phyloP scores from a whole-genome alignment of 495 filamentous ascomycete genomes.

The Lophiostoma macrostomum region DNA sequence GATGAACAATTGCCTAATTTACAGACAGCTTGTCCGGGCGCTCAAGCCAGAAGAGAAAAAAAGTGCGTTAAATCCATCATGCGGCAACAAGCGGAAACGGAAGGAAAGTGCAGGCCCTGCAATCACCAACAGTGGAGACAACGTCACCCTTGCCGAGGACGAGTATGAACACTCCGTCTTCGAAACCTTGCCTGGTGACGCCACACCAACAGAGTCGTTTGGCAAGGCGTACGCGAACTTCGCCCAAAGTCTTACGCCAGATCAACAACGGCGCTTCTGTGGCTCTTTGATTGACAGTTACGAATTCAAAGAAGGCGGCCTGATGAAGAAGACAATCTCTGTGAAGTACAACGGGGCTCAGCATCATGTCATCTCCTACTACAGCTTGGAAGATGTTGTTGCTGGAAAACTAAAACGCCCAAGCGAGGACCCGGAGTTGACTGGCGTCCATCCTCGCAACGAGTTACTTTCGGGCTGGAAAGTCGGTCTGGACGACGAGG shows the following conservation, averaged over 20 bases:
- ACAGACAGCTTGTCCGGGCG: constrained; percentile 77
- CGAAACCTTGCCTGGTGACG: constrained; percentile 20
- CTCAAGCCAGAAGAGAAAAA: constrained; percentile 90
- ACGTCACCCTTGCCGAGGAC: constrained; percentile 28
- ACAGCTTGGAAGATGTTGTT: constrained; percentile 72
- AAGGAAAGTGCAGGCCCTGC: constrained; percentile 21
- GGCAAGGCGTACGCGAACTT: constrained; percentile 29
- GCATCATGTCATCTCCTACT: constrained; percentile 88
- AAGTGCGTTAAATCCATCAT: constrained; percentile 64
- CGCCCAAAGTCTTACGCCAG: constrained; percentile 29
- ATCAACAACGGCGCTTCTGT: constrained; percentile 59
- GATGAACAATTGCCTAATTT: constrained; percentile 82
- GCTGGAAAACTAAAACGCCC: constrained; percentile 59
- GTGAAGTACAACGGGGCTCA: constrained; percentile 64
- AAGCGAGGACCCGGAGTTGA: constrained; percentile 48
- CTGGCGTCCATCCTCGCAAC: constrained; percentile 14
- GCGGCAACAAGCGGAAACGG: constrained; percentile 27
- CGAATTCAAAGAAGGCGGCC: constrained; percentile 75
- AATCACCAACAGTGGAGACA: constrained; percentile 29
- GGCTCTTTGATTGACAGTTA: constrained; percentile 86
- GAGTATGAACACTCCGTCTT: constrained; percentile 26
- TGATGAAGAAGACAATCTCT: constrained; percentile 91
- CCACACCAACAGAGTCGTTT: constrained; percentile 16
- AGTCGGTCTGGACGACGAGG: constrained; percentile 29
- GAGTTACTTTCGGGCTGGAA: constrained; percentile 29